phyloP scores from a whole-genome alignment of 2,329 filamentous ascomycete species.

The Akanthomyces lecanii region DNA sequence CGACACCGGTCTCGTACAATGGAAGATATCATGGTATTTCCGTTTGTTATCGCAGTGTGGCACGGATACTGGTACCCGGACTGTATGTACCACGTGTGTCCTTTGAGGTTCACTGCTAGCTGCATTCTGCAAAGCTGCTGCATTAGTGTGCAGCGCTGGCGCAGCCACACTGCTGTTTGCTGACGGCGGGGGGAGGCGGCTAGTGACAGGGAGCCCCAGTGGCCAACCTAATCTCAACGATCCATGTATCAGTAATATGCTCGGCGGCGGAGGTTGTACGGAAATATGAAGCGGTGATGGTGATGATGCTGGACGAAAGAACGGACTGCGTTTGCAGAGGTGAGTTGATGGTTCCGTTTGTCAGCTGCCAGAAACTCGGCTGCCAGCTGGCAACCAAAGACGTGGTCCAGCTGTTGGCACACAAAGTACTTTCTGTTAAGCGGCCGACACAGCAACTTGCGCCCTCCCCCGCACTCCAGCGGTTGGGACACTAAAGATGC shows the following conservation, averaged over 20 bases:
- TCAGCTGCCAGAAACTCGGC: not conserved
- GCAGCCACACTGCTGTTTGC: conserved; percentile 12
- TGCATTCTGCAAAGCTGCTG: conserved; percentile 9
- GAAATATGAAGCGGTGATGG: not conserved
- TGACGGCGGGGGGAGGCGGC: conserved; percentile 2
- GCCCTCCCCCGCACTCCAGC: not conserved
- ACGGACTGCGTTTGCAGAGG: not conserved
- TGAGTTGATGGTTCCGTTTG: not conserved
- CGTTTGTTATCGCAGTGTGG: not conserved
- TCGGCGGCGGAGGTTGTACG: conserved; percentile 1
- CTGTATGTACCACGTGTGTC: not conserved
- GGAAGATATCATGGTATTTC: not conserved
- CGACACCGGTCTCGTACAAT: not conserved
- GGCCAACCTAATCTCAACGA: conserved; percentile 29
- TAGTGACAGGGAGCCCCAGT: conserved; percentile 4
- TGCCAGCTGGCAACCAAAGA: not conserved
- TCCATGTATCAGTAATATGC: conserved; percentile 16
- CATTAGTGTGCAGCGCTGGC: conserved; percentile 12
- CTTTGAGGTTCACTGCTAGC: not conserved
- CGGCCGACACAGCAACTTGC: not conserved
- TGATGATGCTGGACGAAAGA: not conserved
- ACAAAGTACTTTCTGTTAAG: conserved; percentile 5
- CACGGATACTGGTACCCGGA: not conserved
- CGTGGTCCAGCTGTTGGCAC: not conserved
- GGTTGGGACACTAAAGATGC: conserved; percentile 1